phyloP scores from a whole-genome alignment of 345 rosid genomes.

The Geranium rotundifolium region DNA sequence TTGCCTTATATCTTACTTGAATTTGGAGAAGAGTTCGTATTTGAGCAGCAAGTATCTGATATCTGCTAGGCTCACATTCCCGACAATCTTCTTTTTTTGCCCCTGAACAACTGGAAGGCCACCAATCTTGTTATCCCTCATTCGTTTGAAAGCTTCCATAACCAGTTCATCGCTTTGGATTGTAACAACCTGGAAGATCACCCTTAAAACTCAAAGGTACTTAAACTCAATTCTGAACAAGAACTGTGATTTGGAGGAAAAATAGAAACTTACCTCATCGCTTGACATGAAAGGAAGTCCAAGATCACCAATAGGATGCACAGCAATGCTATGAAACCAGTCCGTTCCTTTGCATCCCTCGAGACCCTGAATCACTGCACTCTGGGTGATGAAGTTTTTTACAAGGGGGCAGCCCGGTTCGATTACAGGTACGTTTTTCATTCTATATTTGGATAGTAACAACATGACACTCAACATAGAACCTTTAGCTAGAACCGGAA shows the following conservation, averaged over 20 bases:
- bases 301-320: conserved; percentile 47
- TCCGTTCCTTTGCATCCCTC: conserved; percentile 80
- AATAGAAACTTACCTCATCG: conserved; percentile 27
- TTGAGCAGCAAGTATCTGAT: conserved; percentile 60
- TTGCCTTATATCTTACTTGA: conserved; percentile 37
- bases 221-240: not conserved
- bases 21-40: conserved; percentile 66
- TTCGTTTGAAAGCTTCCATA: conserved; percentile 74
- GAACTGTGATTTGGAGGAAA: not conserved
- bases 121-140: conserved; percentile 68
- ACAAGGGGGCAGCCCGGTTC: conserved; percentile 56
- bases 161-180: conserved; percentile 48
- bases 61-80: conserved; percentile 52
- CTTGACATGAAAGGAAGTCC: conserved; percentile 84
- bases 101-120: conserved; percentile 69
- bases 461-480: conserved; percentile 76
- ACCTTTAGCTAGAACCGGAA: conserved; percentile 58
- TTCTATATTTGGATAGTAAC: conserved; percentile 69
- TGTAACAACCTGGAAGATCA: conserved; percentile 37
- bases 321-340: conserved; percentile 72
- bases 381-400: conserved; percentile 75
- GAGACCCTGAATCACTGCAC: conserved; percentile 70
- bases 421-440: conserved; percentile 70
- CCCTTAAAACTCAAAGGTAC: not conserved
- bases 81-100: conserved; percentile 30